Evolutionary conservation across 306 rosid species (phyloP), one percentile per base, ranked within the genome.

Genomic region (Canavalia gladiata): DNA sequence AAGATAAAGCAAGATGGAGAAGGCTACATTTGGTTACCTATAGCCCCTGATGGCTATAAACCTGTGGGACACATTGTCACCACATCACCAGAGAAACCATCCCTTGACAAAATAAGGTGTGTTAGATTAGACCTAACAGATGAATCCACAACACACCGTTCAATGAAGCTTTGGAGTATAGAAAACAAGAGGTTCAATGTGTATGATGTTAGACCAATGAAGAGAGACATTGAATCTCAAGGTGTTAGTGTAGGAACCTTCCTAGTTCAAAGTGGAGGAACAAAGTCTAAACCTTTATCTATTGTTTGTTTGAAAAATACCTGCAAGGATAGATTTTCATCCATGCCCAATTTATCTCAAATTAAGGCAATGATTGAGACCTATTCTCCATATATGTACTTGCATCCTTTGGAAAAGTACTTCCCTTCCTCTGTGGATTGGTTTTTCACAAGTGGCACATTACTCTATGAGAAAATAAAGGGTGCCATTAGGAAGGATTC

Each of bases 11-110:
- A 85, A 77, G 91, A 94, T 9, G 85, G 62, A 1, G 45, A 77
- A 41, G 91, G 91, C 5, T 89, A 88, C 50, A 42, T 94, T 49
- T 94, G 97, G 98, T 45, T 88, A 70, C 98, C 98, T 34, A 86
- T 81, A 6, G 87, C 98, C 11, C 91, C 90, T 0, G 81, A 82
- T 39, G 95, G 94, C 4, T 94, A 94, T 50, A 85, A 87, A 75
- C 79, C 94, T 34, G 41, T 90, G 0, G 97, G 98, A 41, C 73
- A 86, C 34, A 83, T 92, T 12, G 85, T 94, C 84, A 92, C 97
- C 28, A 72, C 59, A 62, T 73, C 92, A 3, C 79, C 85, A 41
- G 84, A 84, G 9, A 94, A 90, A 80, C 98, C 96, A 11, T 65
- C 94, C 4, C 82, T 82, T 2, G 92, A 90, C 35, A 88, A 67